Conservation (phyloP, 2,329 filamentous ascomycete species). For the Colletotrichum ledebouriae region DNA sequence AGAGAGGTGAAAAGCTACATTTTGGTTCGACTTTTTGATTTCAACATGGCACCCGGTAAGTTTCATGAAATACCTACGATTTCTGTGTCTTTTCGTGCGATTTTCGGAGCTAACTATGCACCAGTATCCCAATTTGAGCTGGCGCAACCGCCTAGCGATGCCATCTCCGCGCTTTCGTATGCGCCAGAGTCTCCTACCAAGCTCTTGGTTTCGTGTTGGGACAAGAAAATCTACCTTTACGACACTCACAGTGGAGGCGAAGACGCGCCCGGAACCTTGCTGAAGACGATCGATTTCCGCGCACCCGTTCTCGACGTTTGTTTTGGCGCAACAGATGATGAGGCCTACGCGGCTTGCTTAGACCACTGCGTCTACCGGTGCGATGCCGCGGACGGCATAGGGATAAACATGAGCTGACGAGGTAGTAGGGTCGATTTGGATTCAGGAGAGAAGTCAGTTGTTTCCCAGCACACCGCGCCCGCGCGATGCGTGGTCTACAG, state of each 20-base stretch:
- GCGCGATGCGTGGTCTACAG: conserved; percentile 90
- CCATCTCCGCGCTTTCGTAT: conserved; percentile 88
- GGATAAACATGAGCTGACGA: neutral
- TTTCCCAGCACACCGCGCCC: conserved; percentile 84
- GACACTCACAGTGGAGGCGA: conserved; percentile 73
- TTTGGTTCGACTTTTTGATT: conserved; percentile 10
- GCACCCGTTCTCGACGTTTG: conserved; percentile 92
- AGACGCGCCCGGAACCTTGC: conserved; percentile 70
- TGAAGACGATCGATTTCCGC: conserved; percentile 82
- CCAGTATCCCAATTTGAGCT: conserved; percentile 84
- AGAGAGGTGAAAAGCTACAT: conserved; percentile 22
- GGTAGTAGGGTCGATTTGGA: conserved; percentile 72
- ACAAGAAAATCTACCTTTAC: conserved; percentile 91
- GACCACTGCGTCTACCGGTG: conserved; percentile 88
- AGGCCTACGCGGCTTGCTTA: conserved; percentile 87
- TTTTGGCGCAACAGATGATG: conserved; percentile 85
- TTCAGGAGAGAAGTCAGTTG: conserved; percentile 77
- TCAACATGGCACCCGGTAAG: conserved; percentile 58
- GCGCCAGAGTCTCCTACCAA: conserved; percentile 80
- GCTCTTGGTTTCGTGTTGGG: conserved; percentile 95
- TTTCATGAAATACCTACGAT: neutral
- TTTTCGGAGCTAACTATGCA: conserved; percentile 42
- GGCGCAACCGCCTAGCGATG: conserved; percentile 84
- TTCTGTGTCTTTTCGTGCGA: neutral
- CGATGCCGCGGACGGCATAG: conserved; percentile 41